Evolutionary conservation across 2,329 filamentous ascomycete species (phyloP), one percentile per base, ranked within the genome.

Genomic region (Pyrenophora tritici-repentis): DNA sequence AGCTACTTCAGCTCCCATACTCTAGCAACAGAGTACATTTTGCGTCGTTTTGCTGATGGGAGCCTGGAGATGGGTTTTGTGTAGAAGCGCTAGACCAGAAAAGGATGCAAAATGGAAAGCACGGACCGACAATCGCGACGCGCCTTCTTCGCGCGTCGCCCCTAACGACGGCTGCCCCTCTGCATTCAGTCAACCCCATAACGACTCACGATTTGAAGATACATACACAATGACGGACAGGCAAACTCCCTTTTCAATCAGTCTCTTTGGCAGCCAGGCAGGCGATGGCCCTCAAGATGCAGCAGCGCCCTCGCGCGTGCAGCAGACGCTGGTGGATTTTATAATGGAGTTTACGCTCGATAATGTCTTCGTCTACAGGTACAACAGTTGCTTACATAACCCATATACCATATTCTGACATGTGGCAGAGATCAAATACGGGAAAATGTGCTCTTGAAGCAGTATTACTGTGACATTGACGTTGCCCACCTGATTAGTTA

Each of bases 381-480:
- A 59, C 18, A 18, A 38, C 26, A 18, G 13, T 6, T 24, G 7
- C 22, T 6, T 10, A n/a, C 9, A 34, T 4, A 9, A 17, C 3
- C 10, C 13, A 14, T 16, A 38, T 48, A n/a, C 22, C 1, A 66
- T 17, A 68, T 24, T n/a, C 72, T 79, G 53, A 79, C 37, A 2
- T 2, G 17, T 2, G 31, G 13, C 64, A 95, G 94, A 83, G 93
- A 97, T 68, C 94, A 97, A 76, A 84, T 99, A 52, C 86, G 90
- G 66, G 91, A 97, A 71, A 99, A 99, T 78, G 91, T 94, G 6
- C 83, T 97, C 1, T 81, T 96, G 35, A 94, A 96, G 73, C 91
- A 92, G 66, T 97, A 91, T 78, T 97, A 88, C 75, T 97, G 94
- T 79, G 93, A 99, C 73, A 85, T 99, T 71, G 92, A 99, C 73